Evolutionary conservation across 164 flowering plant genomes (phyloP).

Genomic region (Nymphaea colorata): DNA sequence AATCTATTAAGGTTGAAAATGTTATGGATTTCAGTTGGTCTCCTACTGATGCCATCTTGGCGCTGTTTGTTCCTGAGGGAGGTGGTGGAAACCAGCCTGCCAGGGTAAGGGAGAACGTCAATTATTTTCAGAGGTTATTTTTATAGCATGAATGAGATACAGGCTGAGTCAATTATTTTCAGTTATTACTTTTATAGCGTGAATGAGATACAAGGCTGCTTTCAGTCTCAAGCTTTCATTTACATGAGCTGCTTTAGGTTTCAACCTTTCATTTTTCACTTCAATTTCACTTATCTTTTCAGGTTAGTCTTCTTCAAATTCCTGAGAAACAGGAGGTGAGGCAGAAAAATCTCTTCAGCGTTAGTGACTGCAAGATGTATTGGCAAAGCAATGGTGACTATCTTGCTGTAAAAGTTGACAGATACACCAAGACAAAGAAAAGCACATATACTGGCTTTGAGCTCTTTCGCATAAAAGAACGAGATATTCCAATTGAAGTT

Average conservation of each 20-base stretch:
- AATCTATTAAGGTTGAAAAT: conserved; percentile 84
- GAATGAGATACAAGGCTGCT: no score
- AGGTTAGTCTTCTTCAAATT: conserved; percentile 88
- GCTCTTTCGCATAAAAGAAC: conserved; percentile 90
- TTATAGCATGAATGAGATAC: no score
- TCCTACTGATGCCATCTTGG: conserved; percentile 72
- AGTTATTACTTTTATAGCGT: not conserved
- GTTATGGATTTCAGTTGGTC: conserved; percentile 94
- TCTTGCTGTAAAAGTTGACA: conserved; percentile 93
- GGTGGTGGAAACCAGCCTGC: conserved; percentile 99
- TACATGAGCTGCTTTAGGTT: no score
- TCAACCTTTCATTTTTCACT: not conserved
- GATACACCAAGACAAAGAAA: conserved; percentile 89
- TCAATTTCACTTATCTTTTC: conserved; percentile 1
- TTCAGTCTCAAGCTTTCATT: no score
- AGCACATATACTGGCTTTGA: conserved; percentile 97
- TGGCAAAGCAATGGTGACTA: conserved; percentile 99
- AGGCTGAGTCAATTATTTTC: not conserved
- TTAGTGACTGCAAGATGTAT: conserved; percentile 95
- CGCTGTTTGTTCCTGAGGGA: conserved; percentile 89
- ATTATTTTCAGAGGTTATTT: no score
- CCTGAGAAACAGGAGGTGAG: conserved; percentile 84
- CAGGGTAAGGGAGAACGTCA: conserved; percentile 36
- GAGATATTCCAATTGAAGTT: conserved; percentile 95
- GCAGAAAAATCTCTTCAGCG: conserved; percentile 97